Conservation (phyloP, 2,329 filamentous ascomycete genomes). For the Chaetomium sp. region DNA sequence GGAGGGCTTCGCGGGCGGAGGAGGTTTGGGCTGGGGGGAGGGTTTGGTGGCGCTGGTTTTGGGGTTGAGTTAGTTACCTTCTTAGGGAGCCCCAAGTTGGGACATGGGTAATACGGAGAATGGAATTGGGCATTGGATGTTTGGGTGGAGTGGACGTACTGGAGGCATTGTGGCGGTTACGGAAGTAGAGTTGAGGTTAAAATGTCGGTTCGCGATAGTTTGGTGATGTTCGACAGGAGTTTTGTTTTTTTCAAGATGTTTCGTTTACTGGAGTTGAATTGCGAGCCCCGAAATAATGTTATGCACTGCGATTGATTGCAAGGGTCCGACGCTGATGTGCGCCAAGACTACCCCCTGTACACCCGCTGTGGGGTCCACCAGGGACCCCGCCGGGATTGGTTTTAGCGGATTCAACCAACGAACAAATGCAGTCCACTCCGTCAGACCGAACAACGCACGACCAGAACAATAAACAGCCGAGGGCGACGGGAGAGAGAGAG, state of each 20-base stretch:
- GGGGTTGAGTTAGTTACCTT: neutral
- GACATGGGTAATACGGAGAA: conserved; percentile 11
- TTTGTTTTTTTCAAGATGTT: neutral
- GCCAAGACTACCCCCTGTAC: conserved; percentile 11
- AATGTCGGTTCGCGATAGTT: neutral
- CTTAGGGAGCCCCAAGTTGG: neutral
- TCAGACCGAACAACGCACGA: neutral
- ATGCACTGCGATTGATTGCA: neutral
- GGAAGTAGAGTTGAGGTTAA: neutral
- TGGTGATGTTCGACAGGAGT: neutral
- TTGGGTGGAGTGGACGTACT: conserved; percentile 32
- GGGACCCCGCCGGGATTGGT: neutral
- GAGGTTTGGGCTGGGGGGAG: conserved; percentile 53
- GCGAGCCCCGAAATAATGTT: neutral
- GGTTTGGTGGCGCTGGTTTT: conserved; percentile 51
- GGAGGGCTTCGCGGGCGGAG: conserved; percentile 67
- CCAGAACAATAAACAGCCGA: neutral
- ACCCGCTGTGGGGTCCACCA: conserved; percentile 1
- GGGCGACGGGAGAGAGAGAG: neutral
- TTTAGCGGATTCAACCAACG: conserved; percentile 6
- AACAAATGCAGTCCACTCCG: conserved; percentile 11
- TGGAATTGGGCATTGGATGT: conserved; percentile 20
- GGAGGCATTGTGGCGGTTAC: conserved; percentile 43
- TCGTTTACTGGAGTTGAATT: neutral
- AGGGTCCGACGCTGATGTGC: conserved; percentile 5